Conservation (phyloP, 164 flowering plant species). For the Buxus sempervirens region DNA sequence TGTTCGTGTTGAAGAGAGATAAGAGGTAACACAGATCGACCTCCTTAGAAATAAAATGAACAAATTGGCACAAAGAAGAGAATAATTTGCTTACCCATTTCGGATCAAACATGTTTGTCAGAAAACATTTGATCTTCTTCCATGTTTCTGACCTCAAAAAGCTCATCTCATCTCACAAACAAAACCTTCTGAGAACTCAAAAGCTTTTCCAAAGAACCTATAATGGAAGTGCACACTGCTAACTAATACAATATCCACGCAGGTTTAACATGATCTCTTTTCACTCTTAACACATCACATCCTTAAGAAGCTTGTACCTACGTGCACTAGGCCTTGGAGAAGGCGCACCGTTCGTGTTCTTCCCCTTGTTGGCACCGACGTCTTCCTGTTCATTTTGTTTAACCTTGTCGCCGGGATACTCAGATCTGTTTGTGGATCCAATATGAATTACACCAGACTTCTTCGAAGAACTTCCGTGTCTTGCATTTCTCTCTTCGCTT, state of each 20-base stretch:
- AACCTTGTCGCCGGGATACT: constrained; percentile 42
- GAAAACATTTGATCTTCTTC: too few species aligned
- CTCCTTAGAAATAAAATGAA: too few species aligned
- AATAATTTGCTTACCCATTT: too few species aligned
- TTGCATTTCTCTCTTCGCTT: constrained; percentile 46
- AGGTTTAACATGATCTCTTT: neutral
- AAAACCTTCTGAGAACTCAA: neutral
- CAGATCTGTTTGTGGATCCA: constrained; percentile 32
- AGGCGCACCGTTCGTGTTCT: constrained; percentile 42
- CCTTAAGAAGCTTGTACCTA: constrained; percentile 99
- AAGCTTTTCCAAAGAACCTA: constrained; percentile 1
- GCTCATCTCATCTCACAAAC: too few species aligned
- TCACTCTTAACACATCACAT: constrained; percentile 74
- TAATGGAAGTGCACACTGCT: constrained; percentile 4
- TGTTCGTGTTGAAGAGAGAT: too few species aligned
- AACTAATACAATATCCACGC: constrained; percentile 1
- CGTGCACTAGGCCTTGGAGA: constrained; percentile 69
- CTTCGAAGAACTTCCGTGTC: constrained; percentile 33
- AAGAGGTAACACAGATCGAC: neutral
- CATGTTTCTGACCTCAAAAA: neutral
- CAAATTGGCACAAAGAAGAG: too few species aligned
- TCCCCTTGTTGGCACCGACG: constrained; percentile 32
- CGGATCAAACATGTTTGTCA: too few species aligned
- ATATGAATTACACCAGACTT: constrained; percentile 13
- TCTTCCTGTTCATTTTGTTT: constrained; percentile 42